A percentile compares a stretch with the other conserved stretches of the same genome.
Conservation (phyloP, 192 early-diverging fungal species). For the Mortierella claussenii region DNA sequence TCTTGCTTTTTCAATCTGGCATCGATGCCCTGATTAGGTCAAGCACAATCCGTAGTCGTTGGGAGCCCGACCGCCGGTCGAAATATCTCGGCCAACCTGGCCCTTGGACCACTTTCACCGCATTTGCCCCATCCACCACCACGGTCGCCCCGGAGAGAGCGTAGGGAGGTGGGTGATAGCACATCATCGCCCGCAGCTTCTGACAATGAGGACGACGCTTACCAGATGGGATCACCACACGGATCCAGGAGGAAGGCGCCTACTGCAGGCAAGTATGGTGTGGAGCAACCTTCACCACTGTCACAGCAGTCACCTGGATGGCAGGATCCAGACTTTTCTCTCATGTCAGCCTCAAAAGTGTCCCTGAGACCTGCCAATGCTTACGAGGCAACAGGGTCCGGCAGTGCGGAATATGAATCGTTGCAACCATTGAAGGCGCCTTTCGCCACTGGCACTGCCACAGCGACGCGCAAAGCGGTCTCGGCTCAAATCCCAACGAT, state of each 20-base stretch:
- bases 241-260: constrained; percentile 1
- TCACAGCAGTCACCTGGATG: not conserved
- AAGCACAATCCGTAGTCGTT: constrained; percentile 4
- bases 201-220: constrained; percentile 37
- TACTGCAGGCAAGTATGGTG: not conserved
- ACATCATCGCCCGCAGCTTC: constrained; percentile 25
- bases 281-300: constrained; percentile 10
- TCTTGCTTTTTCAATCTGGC: no score
- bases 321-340: not conserved
- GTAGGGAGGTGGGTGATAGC: constrained; percentile 20
- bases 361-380: not conserved
- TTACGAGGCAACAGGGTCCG: constrained; percentile 3
- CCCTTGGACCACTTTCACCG: constrained; percentile 5
- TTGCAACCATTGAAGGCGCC: not conserved
- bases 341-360: constrained; percentile 19
- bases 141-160: constrained; percentile 46
- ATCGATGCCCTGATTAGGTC: no score
- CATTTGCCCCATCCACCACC: constrained; percentile 33
- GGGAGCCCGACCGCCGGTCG: constrained; percentile 18
- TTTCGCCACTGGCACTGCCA: not conserved
- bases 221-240: constrained; percentile 5
- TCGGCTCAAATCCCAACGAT: constrained; percentile 38
- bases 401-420: not conserved
- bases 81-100: constrained; percentile 21
- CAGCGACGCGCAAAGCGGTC: constrained; percentile 20